Conservation (phyloP, 2,329 filamentous ascomycete genomes). For the Cytospora piceae region DNA sequence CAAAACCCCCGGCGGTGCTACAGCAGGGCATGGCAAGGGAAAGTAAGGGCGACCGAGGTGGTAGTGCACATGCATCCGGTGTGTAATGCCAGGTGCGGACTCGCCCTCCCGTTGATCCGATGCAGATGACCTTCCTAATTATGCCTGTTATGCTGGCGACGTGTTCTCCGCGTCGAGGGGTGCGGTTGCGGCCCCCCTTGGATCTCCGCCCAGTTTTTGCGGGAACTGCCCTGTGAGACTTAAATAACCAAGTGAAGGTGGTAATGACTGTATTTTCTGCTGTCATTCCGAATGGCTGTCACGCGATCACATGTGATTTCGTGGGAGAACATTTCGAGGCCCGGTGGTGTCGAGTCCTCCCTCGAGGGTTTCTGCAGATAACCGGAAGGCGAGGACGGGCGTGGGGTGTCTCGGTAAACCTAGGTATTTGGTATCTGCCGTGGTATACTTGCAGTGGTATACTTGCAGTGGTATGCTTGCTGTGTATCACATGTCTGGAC, state of each 20-base stretch:
- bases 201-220: not conserved
- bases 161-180: conserved; percentile 9
- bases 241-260: not conserved
- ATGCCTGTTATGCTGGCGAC: conserved; percentile 7
- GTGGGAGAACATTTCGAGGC: not conserved
- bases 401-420: not conserved
- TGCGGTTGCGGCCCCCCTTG: conserved; percentile 2
- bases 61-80: conserved; percentile 3
- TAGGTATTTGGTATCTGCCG: too few relatives aligned
- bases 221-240: conserved; percentile 9
- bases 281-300: not conserved
- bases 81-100: conserved; percentile 4
- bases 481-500: not conserved
- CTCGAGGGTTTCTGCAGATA: too few relatives aligned
- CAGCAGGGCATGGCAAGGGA: not conserved
- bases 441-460: not conserved
- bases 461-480: not conserved
- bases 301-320: not conserved
- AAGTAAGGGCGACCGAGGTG: not conserved
- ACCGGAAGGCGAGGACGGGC: not conserved
- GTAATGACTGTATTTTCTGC: not conserved
- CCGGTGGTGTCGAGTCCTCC: not conserved
- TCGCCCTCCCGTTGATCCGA: not conserved
- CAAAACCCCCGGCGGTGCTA: conserved; percentile 12
- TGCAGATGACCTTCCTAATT: conserved; percentile 12